Evolutionary conservation across 1,284 basidiomycete species (phyloP), one percentile per base, ranked within the genome.

Genomic region (Fomes fomentarius): DNA sequence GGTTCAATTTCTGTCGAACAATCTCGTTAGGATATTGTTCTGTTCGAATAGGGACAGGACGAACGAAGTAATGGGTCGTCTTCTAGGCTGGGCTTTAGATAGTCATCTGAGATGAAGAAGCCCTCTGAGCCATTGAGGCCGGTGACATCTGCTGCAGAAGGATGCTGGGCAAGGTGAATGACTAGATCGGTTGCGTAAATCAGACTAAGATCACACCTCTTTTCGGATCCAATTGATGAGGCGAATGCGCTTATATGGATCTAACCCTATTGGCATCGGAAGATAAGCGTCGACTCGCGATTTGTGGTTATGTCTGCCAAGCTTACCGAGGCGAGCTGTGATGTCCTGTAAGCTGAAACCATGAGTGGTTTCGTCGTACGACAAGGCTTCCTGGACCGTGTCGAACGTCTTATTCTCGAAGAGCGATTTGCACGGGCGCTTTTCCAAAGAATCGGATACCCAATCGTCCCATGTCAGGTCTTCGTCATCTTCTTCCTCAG

Each of bases 61-160:
- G 64, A 62, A 96, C 94, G 90, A n/a, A 97, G 83, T 2, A 96
- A 71, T 3, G 93, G 90, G 67, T 97, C 95, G 63, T 94, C 87
- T 61, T 90, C 85, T 40, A 96, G 62, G 24, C 82, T 83, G 2
- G 94, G 95, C 35, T 83, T 80, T 22, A 97, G 81, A 65, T 91
- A 91, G 50, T 83, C 81, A 63, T 97, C 94, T 12, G 85, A 83
- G 5, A 74, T 68, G 57, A 95, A 83, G 63, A 92, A 80, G 0
- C 77, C 52, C 64, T 93, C 89, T 0, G 73, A 71, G 30, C 82
- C 83, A 37, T 75, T 79, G 45, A 94, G 64, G 40, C 69, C 69
- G 14, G 66, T 62, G 4, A 83, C 75, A 33, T 78, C 75, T 12
- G 69, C 60, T 2, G 80, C 71, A 1, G 76, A 70, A 26, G 77